Conservation (phyloP, 2,329 filamentous ascomycete genomes). For the Sporothrix schenckii region DNA sequence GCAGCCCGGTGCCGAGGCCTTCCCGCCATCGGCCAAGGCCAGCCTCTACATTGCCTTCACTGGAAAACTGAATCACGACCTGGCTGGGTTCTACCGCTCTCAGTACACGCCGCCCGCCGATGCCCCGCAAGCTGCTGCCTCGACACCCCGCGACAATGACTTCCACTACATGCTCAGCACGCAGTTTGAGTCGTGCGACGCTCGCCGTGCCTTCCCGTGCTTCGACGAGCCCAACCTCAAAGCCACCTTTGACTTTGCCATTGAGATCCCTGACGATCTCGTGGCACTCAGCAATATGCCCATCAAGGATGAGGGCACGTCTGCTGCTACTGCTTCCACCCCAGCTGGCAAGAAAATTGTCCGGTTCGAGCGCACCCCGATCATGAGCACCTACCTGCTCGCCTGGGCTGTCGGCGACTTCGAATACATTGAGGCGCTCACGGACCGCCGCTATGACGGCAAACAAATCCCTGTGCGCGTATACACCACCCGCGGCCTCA, state of each 20-base stretch:
- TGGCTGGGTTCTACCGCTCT: conserved; percentile 90
- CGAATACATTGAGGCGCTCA: conserved; percentile 91
- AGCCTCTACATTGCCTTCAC: conserved; percentile 65
- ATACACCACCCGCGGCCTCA: conserved; percentile 92
- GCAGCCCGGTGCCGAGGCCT: conserved; percentile 52
- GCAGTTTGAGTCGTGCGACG: conserved; percentile 96
- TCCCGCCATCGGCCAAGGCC: conserved; percentile 69
- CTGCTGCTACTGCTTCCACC: conserved; percentile 46
- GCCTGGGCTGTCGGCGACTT: conserved; percentile 97
- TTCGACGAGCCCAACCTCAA: conserved; percentile 98
- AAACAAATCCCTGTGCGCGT: conserved; percentile 90
- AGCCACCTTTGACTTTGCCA: conserved; percentile 89
- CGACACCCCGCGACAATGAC: conserved; percentile 73
- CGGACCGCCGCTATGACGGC: conserved; percentile 78
- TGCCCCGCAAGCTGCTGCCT: conserved; percentile 67
- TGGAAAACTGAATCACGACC: conserved; percentile 84
- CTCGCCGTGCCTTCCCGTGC: conserved; percentile 91
- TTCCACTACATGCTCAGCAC: conserved; percentile 84
- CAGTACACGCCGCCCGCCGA: conserved; percentile 72
- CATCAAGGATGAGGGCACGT: conserved; percentile 64
- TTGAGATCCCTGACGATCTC: conserved; percentile 87
- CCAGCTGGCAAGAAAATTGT: conserved; percentile 67
- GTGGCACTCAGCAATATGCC: conserved; percentile 96
- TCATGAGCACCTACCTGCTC: conserved; percentile 90
- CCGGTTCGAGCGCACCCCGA: conserved; percentile 77